phyloP scores from a whole-genome alignment of 1,139 yeast genomes.

The Protomyces pachydermus region DNA sequence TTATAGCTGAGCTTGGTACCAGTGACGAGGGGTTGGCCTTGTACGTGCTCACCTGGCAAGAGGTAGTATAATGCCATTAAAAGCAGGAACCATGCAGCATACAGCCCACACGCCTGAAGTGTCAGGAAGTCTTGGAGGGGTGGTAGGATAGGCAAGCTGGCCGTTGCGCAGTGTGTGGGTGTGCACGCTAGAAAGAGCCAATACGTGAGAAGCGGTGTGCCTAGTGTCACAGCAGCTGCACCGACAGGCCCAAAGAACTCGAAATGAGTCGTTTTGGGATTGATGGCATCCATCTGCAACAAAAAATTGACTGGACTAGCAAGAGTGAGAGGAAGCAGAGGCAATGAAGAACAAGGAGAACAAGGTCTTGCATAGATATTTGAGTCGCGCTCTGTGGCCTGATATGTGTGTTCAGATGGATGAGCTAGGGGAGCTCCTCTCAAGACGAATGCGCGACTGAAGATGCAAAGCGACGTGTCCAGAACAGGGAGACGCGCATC shows the following conservation, averaged over 20 bases:
- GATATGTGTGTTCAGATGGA: neutral
- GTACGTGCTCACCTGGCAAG: conserved; percentile 64
- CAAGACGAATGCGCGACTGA: neutral
- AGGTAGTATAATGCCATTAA: conserved; percentile 60
- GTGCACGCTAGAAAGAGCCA: conserved; percentile 51
- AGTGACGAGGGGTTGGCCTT: conserved; percentile 72
- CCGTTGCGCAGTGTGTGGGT: conserved; percentile 38
- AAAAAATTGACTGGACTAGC: no score
- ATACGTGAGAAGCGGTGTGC: conserved; percentile 61
- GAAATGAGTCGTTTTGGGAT: conserved; percentile 50
- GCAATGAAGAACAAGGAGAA: neutral
- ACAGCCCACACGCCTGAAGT: conserved; percentile 55
- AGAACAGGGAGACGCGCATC: neutral
- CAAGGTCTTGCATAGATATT: neutral
- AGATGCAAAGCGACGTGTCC: neutral
- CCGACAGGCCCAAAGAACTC: conserved; percentile 82
- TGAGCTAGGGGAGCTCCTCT: neutral
- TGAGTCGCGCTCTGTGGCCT: neutral
- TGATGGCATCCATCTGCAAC: neutral
- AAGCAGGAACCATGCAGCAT: conserved; percentile 67
- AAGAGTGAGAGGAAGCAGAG: neutral
- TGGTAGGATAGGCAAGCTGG: conserved; percentile 23
- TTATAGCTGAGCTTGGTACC: conserved; percentile 65
- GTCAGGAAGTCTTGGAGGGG: conserved; percentile 38
- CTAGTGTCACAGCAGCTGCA: conserved; percentile 58